phyloP scores from a whole-genome alignment of 768 basidiomycete species.

The Xerocomus spinulosus region DNA sequence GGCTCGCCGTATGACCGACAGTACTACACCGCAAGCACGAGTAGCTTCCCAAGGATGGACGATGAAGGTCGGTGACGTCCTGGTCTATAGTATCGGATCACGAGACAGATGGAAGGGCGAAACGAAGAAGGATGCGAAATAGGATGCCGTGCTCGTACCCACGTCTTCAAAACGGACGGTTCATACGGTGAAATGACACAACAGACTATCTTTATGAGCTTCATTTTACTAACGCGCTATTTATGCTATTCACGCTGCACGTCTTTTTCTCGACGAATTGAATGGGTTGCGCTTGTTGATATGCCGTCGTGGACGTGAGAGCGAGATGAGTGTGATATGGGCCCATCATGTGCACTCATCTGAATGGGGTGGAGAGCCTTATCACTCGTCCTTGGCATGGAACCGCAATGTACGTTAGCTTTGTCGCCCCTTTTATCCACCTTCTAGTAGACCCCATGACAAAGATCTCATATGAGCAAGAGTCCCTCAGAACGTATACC shows the following conservation, averaged over 20 bases:
- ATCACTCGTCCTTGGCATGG: background rate
- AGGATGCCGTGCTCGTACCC: background rate
- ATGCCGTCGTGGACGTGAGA: background rate
- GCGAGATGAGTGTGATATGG: background rate
- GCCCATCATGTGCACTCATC: background rate
- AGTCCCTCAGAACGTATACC: no score
- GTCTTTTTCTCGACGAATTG: background rate
- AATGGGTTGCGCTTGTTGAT: background rate
- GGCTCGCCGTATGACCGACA: constrained; percentile 11
- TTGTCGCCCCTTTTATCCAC: no score
- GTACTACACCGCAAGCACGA: constrained; percentile 16
- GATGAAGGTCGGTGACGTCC: background rate
- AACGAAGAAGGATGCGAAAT: no score
- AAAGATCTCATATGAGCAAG: no score
- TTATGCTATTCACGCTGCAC: constrained; percentile 21
- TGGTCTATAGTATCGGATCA: no score
- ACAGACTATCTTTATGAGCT: constrained; percentile 26
- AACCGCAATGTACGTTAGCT: background rate
- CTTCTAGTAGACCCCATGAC: no score
- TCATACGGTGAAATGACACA: no score
- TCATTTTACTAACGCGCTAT: constrained; percentile 15
- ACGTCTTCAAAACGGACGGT: background rate
- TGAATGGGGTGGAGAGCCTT: background rate
- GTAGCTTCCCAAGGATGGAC: constrained; percentile 9
- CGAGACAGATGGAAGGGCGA: no score